phyloP scores from a whole-genome alignment of 441 rosid genomes.

The Populus hybrid region DNA sequence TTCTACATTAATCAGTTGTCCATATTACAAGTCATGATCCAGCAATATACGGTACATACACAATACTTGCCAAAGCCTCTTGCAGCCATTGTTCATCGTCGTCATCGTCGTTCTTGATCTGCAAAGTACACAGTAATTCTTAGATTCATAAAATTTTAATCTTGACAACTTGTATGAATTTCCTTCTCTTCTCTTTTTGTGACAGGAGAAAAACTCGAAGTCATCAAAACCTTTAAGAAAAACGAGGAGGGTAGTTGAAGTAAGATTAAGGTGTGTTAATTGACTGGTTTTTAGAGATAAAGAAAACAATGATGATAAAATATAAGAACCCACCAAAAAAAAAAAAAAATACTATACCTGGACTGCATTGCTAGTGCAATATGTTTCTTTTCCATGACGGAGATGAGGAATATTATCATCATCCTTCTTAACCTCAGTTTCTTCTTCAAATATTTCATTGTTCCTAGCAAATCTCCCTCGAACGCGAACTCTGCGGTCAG shows the following conservation, averaged over 20 bases:
- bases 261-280: too few species aligned
- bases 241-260: too few species aligned
- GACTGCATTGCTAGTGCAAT: constrained; percentile 28
- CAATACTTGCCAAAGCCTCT: constrained; percentile 67
- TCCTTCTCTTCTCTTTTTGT: too few species aligned
- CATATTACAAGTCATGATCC: constrained; percentile 17
- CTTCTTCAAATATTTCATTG: constrained; percentile 57
- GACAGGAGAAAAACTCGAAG: too few species aligned
- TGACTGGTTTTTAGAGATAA: too few species aligned
- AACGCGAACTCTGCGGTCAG: constrained; percentile 87
- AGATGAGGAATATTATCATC: constrained; percentile 14
- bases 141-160: too few species aligned
- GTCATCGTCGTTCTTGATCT: constrained; percentile 56
- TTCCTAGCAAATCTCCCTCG: constrained; percentile 92
- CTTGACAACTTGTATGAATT: too few species aligned
- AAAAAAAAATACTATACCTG: constrained; percentile 33
- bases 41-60: constrained; percentile 47
- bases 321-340: background rate
- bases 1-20: background rate
- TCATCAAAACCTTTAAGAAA: too few species aligned
- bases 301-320: too few species aligned
- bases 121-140: constrained; percentile 6
- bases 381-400: constrained; percentile 40
- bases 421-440: constrained; percentile 36
- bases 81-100: constrained; percentile 61